Base-by-base conservation (phyloP, 805 yeast species). In the Metschnikowia cubensis region DNA sequence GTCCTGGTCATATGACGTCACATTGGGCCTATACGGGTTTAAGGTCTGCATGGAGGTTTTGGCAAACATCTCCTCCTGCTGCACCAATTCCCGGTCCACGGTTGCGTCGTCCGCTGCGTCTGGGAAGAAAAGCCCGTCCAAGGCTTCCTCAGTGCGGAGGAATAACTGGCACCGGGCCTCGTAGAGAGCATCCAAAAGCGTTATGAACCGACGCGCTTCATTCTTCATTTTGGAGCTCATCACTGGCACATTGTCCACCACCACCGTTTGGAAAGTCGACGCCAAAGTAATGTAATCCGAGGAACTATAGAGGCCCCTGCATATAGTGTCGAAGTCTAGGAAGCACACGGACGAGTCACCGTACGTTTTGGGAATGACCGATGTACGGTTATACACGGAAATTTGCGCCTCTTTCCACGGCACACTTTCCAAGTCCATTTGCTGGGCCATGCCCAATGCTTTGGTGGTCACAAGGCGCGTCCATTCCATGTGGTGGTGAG, bases 211-310 rank as follows among this genome's bases (percentile, higher is more conserved):
- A 47, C 88, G 68, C 2, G 90, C 90, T 57, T 84, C 88, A 56
- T 83, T 83, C 56, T 82, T 83, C 80, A 74, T 76, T 42, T 66
- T 74, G 3, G 79, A 61, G 1, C 81, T 77, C 65, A 85, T 64
- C 4, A 79, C 69, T 0, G 91, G 91, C 2, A 85, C 81, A 46
- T 80, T 67, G 49, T 83, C 85, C 17, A 85, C 59, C 3, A 85
- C 70, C 29, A 86, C 67, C 1, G 83, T 79, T 32, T 75, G 79
- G 61, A 69, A 85, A 20, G 71, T 69, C 0, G 88, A 79, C 0
- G 89, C 84, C 31, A 85, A 61, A 0, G 89, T 80, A 33, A 85
- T 83, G 60, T 83, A 85, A 61, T 85, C 91, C 3, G 86, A 83
- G 0, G 89, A 80, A 0, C 87, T 85, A 53, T 70, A 77, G 6